These are phyloP conservation scores for Phytophthora idaei DNA, from an alignment of 352 stramenopile species.

Conservation along the genomic window DNA sequence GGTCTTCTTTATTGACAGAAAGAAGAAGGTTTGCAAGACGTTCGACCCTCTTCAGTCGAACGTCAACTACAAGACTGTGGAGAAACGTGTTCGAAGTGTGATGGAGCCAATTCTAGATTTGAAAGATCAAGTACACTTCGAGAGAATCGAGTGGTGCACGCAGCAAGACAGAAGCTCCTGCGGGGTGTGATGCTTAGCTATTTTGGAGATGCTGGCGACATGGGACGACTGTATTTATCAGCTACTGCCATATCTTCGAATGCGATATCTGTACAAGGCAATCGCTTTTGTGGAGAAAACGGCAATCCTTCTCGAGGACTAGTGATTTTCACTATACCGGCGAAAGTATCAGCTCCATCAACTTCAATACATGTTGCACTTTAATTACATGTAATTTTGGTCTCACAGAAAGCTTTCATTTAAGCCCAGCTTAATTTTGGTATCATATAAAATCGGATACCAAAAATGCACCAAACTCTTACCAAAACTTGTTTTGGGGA, in stretches of 20 bases:
- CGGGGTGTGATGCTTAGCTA: slow-evolving; percentile 11
- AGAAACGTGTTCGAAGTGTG: slow-evolving; percentile 1
- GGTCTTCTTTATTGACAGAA: background rate
- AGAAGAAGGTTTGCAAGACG: background rate
- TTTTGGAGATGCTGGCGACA: slow-evolving; percentile 7
- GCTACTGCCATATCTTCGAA: background rate
- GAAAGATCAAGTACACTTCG: background rate
- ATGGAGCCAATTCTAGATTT: slow-evolving; percentile 1
- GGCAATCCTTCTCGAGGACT: background rate
- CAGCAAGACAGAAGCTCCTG: slow-evolving; percentile 16
- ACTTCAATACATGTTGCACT: slow-evolving; percentile 1
- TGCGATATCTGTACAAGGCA: slow-evolving; percentile 7
- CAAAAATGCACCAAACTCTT: background rate
- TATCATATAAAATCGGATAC: background rate
- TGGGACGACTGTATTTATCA: slow-evolving; percentile 8
- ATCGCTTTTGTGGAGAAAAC: background rate
- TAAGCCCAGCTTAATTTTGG: background rate
- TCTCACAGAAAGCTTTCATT: background rate
- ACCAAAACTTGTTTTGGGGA: background rate
- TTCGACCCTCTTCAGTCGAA: slow-evolving; percentile 8
- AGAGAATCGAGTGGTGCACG: slow-evolving; percentile 7
- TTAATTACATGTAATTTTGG: background rate
- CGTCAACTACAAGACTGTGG: slow-evolving; percentile 1
- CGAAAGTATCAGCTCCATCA: background rate
- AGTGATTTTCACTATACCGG: too few species aligned